Evolutionary conservation across 2,329 filamentous ascomycete species (phyloP).

Genomic region (Epichloe typhina): DNA sequence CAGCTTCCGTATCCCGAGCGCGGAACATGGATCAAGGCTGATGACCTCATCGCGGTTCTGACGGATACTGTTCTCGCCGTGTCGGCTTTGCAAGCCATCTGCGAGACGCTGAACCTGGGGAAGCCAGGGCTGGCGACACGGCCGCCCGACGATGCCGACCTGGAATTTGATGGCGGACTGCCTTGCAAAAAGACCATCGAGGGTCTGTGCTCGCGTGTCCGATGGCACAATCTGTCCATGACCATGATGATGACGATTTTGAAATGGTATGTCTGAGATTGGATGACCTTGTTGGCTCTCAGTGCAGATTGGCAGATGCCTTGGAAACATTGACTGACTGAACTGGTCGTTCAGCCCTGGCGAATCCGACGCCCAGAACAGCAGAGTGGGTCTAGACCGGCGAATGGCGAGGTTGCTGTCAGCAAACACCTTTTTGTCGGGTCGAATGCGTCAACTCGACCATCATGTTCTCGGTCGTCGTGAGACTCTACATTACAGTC

Average conservation of each 20-base stretch:
- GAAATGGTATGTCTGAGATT: slow-evolving; percentile 19
- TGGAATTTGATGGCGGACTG: not conserved
- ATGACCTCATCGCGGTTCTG: slow-evolving; percentile 21
- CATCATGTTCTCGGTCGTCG: slow-evolving; percentile 10
- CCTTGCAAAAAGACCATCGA: slow-evolving; percentile 15
- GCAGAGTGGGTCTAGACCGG: slow-evolving; percentile 20
- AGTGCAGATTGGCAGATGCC: not conserved
- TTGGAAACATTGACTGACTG: not conserved
- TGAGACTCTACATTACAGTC: slow-evolving; percentile 7
- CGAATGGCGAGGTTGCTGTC: slow-evolving; percentile 21
- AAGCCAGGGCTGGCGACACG: slow-evolving; percentile 2
- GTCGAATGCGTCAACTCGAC: slow-evolving; percentile 17
- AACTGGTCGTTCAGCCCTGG: slow-evolving; percentile 14
- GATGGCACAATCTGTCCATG: slow-evolving; percentile 25
- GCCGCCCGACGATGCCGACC: slow-evolving; percentile 3
- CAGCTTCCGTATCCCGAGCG: slow-evolving; percentile 23
- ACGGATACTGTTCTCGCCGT: slow-evolving; percentile 24
- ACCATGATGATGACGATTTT: slow-evolving; percentile 26
- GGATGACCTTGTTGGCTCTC: too few relatives aligned
- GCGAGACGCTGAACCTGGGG: slow-evolving; percentile 8
- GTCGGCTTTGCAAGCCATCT: slow-evolving; percentile 19
- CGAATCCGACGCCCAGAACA: slow-evolving; percentile 23
- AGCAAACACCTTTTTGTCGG: slow-evolving; percentile 20
- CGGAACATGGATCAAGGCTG: slow-evolving; percentile 21
- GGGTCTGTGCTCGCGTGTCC: slow-evolving; percentile 19